Percentiles rank a stretch among this genome's conserved stretches.
Evolutionary conservation across 192 early-diverging fungal genomes (phyloP).

Genomic region (Gonapodya prolifera): DNA sequence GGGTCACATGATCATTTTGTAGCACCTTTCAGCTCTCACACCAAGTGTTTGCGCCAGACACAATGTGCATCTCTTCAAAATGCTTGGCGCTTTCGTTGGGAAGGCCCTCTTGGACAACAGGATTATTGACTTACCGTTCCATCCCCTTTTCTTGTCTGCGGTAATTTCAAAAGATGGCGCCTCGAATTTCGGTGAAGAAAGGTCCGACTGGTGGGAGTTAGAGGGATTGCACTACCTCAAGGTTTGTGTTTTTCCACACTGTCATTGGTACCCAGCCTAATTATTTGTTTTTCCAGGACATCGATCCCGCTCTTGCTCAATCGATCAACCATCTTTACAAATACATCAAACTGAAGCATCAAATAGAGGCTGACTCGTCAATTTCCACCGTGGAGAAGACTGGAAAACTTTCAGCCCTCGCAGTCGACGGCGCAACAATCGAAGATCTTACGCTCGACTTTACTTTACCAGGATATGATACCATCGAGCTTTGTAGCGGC

Average conservation of each 20-base stretch:
- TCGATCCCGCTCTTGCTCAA: constrained; percentile 53
- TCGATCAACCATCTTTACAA: constrained; percentile 53
- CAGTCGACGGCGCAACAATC: constrained; percentile 30
- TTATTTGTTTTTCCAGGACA: constrained; percentile 27
- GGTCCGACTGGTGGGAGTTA: constrained; percentile 4
- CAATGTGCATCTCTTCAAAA: constrained; percentile 48
- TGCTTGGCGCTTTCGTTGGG: constrained; percentile 74
- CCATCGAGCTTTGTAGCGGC: constrained; percentile 45
- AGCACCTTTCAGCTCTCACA: constrained; percentile 11
- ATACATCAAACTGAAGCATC: constrained; percentile 46
- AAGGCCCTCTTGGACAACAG: constrained; percentile 78
- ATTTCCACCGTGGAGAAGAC: constrained; percentile 29
- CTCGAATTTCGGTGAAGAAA: constrained; percentile 4
- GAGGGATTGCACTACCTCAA: constrained; percentile 1
- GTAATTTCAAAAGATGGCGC: background rate
- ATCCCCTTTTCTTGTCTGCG: constrained; percentile 50
- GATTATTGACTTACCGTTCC: constrained; percentile 73
- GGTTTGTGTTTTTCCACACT: background rate
- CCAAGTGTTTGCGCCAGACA: constrained; percentile 21
- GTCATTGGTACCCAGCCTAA: background rate
- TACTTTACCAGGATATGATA: constrained; percentile 69
- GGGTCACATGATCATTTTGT: constrained; percentile 5
- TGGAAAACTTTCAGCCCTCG: constrained; percentile 30
- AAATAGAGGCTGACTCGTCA: constrained; percentile 34
- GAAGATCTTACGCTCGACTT: constrained; percentile 72